A percentile compares a stretch with the other conserved stretches of the same genome.
phyloP scores from a whole-genome alignment of 2,329 filamentous ascomycete species.

The Fusarium tuaranense region DNA sequence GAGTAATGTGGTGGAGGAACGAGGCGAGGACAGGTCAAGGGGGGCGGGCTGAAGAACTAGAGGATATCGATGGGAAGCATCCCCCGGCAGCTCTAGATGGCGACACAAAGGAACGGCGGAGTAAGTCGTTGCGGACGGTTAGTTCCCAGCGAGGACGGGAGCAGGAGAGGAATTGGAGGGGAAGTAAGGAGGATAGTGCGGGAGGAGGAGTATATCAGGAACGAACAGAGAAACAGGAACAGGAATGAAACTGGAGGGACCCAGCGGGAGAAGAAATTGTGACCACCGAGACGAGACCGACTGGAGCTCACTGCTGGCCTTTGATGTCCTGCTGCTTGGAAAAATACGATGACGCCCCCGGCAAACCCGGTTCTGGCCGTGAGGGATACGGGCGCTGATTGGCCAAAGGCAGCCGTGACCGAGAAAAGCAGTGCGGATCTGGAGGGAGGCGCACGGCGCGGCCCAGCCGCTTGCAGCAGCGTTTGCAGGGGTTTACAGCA shows the following conservation, averaged over 20 bases:
- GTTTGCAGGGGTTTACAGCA: constrained; percentile 11
- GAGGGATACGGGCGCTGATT: constrained; percentile 32
- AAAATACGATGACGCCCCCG: constrained; percentile 47
- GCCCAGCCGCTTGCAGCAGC: constrained; percentile 33
- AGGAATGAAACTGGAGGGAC: constrained; percentile 6
- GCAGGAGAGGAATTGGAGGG: constrained; percentile 29
- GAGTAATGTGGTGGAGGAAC: constrained; percentile 28
- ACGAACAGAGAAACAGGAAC: constrained; percentile 18
- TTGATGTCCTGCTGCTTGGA: constrained; percentile 44
- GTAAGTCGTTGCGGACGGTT: constrained; percentile 54
- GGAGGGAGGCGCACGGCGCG: constrained; percentile 26
- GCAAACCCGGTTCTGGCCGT: constrained; percentile 46
- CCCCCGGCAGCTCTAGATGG: constrained; percentile 48
- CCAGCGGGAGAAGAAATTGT: constrained; percentile 42
- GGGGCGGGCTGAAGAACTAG: constrained; percentile 34
- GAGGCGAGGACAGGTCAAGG: constrained; percentile 33
- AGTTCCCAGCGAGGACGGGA: constrained; percentile 35
- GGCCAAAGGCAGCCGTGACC: constrained; percentile 27
- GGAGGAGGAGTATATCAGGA: constrained; percentile 24
- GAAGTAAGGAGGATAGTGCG: constrained; percentile 11
- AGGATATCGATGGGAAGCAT: constrained; percentile 46
- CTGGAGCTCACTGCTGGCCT: constrained; percentile 39
- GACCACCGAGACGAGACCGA: constrained; percentile 15
- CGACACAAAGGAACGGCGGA: constrained; percentile 59
- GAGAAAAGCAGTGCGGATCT: constrained; percentile 37